Evolutionary conservation across 148 eudicot genomes (phyloP), one percentile per base, ranked within the genome.

Genomic region (Euryodendron excelsum): DNA sequence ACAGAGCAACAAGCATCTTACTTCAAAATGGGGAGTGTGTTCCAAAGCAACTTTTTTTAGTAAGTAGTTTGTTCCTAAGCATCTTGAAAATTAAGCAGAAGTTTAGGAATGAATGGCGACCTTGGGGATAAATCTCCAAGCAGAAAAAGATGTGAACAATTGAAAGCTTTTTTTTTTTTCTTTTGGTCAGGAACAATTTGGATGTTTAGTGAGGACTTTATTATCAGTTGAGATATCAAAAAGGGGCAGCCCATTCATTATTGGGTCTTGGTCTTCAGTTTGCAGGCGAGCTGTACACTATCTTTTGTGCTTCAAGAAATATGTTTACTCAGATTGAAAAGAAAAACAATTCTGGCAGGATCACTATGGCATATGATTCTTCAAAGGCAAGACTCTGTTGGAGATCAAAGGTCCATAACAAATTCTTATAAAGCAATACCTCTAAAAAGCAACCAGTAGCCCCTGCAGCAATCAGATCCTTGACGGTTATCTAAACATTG

Each of bases 391-490:
- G 55, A 44, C 1, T 67, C 7, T 39, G 28, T 39, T 3, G 10
- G 55, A 41, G 33, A 41, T 34, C 37, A 67, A 69, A 69, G 18
- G 34, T 27, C 8, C 73, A 27, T 5, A 27, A 69, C 2, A 28
- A 45, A 69, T 28, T 70, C n/a, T n/a, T 27, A 60, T 7, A 33
- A 68, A 21, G 33, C 48, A 66, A 23, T 85, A 85, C 87, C 88
- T 85, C 88, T 8, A 85, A 75, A 77, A 85, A 85, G 69, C 84
- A 84, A 69, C 88, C 88, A 76, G 84, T 79, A n/a, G 85, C 85
- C 52, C 88, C 88, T 11, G 88, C 88, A 25, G 80, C 74, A 30
- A 82, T 82, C 81, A 85, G 78, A 50, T 85, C 85, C 28, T 78
- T 69, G 55, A 85, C 52, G 69, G 81, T 82, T 63, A 85, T 79